These are phyloP conservation scores for Laguncularia racemosa DNA, from an alignment of 345 rosid genomes.

Conservation along the genomic window DNA sequence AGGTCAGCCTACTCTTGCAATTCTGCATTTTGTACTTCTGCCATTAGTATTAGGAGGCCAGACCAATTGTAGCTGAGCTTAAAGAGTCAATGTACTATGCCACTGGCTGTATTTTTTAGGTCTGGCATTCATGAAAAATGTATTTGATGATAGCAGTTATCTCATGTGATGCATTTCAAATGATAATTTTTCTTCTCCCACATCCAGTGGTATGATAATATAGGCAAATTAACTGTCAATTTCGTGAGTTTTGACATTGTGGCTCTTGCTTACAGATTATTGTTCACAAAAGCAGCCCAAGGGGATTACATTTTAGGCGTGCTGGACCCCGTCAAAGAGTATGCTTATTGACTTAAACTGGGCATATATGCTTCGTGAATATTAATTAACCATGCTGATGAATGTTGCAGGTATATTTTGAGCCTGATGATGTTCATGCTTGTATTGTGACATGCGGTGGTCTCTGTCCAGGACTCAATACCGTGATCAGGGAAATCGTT, in stretches of 20 bases:
- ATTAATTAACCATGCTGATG: not conserved
- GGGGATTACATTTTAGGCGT: slow-evolving; percentile 85
- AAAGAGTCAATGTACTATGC: no score
- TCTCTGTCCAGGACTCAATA: slow-evolving; percentile 89
- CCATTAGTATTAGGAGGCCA: no score
- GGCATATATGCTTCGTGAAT: not conserved
- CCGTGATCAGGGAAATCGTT: slow-evolving; percentile 81
- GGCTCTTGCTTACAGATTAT: slow-evolving; percentile 37
- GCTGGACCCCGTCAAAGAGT: slow-evolving; percentile 97
- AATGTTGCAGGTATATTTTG: slow-evolving; percentile 53
- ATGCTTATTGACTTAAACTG: not conserved
- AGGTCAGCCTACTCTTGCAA: slow-evolving; percentile 30
- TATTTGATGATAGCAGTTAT: not conserved
- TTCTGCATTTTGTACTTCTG: no score
- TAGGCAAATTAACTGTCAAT: no score
- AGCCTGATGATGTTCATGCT: slow-evolving; percentile 74
- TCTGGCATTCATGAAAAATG: no score
- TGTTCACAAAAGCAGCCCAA: slow-evolving; percentile 66
- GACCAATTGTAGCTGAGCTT: no score
- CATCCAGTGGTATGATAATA: no score
- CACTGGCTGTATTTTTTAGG: no score
- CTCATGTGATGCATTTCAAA: not conserved
- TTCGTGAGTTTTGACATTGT: not conserved
- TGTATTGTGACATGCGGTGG: slow-evolving; percentile 95
- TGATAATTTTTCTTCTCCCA: not conserved